Evolutionary conservation across 2,329 filamentous ascomycete genomes (phyloP), one percentile per base, ranked within the genome.

Genomic region (Calonectria leucothoes): DNA sequence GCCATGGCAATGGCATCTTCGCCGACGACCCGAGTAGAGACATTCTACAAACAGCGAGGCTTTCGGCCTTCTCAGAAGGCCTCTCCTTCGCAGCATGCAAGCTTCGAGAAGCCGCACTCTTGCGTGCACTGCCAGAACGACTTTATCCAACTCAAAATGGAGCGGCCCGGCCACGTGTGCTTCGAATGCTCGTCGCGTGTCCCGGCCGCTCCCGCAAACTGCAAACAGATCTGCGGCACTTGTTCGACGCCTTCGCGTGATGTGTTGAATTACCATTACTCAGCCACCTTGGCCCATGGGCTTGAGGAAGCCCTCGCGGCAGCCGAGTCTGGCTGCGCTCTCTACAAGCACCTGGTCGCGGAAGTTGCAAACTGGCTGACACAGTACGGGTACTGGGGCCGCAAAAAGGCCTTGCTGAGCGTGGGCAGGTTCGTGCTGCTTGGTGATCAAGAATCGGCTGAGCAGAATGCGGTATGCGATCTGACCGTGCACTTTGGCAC

Each of bases 41-140:
- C 17, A 20, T 55, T 67, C 6, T n/a, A 55, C 65, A n/a, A 42
- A 2, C 33, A 57, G 17, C 23, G 15, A 27, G 33, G 35, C 23
- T 33, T 39, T 51, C n/a, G 20, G 11, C 48, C 37, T 10, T 12
- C 31, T 6, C 14, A n/a, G 2, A 3, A 4, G 12, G 17, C 23
- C 4, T 17, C 25, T 15, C 17, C 48, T 10, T 10, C 23, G 6
- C 23, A 10, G 1, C 12, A 17, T 0, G 88, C 6, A 2, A 6
- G 3, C 6, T 61, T 71, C 10, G 69, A 66, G 5, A 20, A 52
- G 15, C 69, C 69, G 0, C 69, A 71, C 15, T 66, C 51, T 14
- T 71, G 69, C 25, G 2, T 33, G n/a, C 31, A 66, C n/a, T 71
- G 69, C 37, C 15, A 52, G 31, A 14, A 39, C 5, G 69, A 66